A percentile compares a stretch with the other conserved stretches of the same genome.
These are phyloP conservation scores for Colletotrichum liaoningense DNA, from an alignment of 2,329 filamentous ascomycete genomes.

Conservation along the genomic window DNA sequence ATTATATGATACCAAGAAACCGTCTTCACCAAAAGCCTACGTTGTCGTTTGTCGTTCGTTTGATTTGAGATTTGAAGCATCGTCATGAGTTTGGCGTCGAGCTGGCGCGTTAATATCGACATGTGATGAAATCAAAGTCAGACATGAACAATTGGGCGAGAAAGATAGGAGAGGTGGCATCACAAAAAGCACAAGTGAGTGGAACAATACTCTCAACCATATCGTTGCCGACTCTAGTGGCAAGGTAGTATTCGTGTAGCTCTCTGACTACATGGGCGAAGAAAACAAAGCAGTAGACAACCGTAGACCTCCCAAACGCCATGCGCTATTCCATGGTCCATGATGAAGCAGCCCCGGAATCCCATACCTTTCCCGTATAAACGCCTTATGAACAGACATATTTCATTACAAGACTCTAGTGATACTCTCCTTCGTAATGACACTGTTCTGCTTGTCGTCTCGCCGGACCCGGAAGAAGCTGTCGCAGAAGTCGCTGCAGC, in stretches of 20 bases:
- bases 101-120: neutral
- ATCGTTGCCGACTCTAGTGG: neutral
- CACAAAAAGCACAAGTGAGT: neutral
- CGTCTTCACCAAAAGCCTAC: neutral
- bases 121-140: neutral
- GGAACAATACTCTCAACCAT: neutral
- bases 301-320: neutral
- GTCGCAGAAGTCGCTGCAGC: conserved; percentile 92
- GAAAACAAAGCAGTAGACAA: neutral
- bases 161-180: neutral
- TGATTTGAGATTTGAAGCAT: neutral
- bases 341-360: neutral
- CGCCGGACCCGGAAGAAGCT: conserved; percentile 89
- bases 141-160: neutral
- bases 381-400: neutral
- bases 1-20: conserved; percentile 31
- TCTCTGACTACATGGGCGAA: neutral
- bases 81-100: neutral
- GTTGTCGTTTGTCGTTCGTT: neutral
- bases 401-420: conserved; percentile 55
- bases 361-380: neutral
- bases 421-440: conserved; percentile 79
- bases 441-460: conserved; percentile 86
- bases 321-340: conserved; percentile 4
- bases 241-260: neutral